These are phyloP conservation scores for Skeletonema costatum DNA, from an alignment of 108 stramenopile species.

Conservation along the genomic window DNA sequence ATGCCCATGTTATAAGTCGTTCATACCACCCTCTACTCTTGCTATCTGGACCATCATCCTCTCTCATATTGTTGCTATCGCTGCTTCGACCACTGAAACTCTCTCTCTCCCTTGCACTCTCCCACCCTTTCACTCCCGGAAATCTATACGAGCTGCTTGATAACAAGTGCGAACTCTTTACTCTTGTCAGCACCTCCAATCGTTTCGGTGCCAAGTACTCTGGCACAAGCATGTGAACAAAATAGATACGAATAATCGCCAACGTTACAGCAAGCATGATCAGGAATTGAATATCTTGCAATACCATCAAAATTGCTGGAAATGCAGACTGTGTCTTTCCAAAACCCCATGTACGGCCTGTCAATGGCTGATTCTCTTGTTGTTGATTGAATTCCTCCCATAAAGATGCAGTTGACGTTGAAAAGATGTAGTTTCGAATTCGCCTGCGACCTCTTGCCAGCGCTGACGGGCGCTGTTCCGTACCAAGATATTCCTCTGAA, in stretches of 20 bases:
- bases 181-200: slow-evolving; percentile 66
- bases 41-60: not conserved
- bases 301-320: slow-evolving; percentile 30
- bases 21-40: slow-evolving; percentile 21
- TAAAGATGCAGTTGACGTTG: slow-evolving; percentile 22
- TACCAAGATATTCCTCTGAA: not conserved
- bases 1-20: slow-evolving; percentile 17
- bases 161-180: slow-evolving; percentile 77
- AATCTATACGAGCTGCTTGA: slow-evolving; percentile 57
- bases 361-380: not conserved
- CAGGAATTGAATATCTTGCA: slow-evolving; percentile 60
- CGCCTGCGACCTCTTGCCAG: not conserved
- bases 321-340: slow-evolving; percentile 3
- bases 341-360: slow-evolving; percentile 24
- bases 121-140: slow-evolving; percentile 24
- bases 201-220: slow-evolving; percentile 51
- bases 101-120: slow-evolving; percentile 5
- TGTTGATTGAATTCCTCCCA: slow-evolving; percentile 46
- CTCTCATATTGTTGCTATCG: slow-evolving; percentile 7
- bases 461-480: not conserved
- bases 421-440: slow-evolving; percentile 24
- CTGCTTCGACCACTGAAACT: not conserved
- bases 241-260: slow-evolving; percentile 59
- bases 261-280: slow-evolving; percentile 48
- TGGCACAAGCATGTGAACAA: slow-evolving; percentile 74